Evolutionary conservation across 257 asterid species (phyloP).

Genomic region (Solanum virginianum): DNA sequence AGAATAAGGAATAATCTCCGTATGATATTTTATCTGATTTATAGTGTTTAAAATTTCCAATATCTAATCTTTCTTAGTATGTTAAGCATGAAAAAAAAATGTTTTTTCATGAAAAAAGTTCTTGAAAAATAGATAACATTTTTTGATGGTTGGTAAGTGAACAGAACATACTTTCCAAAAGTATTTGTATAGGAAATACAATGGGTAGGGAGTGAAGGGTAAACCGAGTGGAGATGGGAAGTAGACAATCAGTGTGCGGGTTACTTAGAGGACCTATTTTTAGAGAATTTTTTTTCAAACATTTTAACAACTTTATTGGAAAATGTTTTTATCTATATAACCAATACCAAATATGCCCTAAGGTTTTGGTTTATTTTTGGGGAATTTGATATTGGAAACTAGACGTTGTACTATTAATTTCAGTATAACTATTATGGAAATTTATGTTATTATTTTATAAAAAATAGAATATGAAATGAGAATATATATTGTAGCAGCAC

Average conservation of each 20-base stretch:
- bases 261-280: not conserved
- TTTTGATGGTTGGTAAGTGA: not conserved
- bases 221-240: too few species aligned
- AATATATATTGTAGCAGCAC: not conserved
- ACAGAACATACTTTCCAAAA: not conserved
- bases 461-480: not conserved
- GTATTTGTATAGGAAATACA: not conserved
- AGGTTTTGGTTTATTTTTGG: not conserved
- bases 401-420: not conserved
- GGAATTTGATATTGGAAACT: not conserved
- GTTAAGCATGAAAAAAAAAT: not conserved
- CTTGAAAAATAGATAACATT: not conserved
- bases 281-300: not conserved
- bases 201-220: not conserved
- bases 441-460: not conserved
- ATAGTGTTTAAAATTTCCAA: not conserved
- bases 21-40: not conserved
- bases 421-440: not conserved
- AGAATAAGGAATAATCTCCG: not conserved
- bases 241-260: too few species aligned
- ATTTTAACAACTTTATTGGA: not conserved
- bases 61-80: not conserved
- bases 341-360: not conserved
- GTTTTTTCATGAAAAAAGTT: not conserved
- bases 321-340: not conserved